Conservation (phyloP, 164 flowering plant genomes). For the Vitis riparia region DNA sequence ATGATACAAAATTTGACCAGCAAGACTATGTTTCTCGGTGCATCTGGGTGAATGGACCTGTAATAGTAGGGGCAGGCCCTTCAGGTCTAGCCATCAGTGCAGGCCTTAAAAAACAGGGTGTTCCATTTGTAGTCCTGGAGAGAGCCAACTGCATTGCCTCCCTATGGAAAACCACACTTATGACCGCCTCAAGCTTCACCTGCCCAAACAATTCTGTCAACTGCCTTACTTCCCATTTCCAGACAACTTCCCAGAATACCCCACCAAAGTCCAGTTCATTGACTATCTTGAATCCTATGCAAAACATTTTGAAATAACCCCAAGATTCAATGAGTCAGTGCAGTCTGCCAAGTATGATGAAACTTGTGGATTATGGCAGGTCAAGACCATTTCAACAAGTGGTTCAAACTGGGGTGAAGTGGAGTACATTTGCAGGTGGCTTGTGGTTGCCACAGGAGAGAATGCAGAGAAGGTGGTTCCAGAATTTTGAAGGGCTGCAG, state of each 20-base stretch:
- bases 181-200: slow-evolving; percentile 87
- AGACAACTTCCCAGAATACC: slow-evolving; percentile 70
- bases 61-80: slow-evolving; percentile 90
- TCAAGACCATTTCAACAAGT: slow-evolving; percentile 30
- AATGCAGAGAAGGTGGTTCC: slow-evolving; percentile 73
- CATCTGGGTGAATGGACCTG: slow-evolving; percentile 85
- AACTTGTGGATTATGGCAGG: slow-evolving; percentile 72
- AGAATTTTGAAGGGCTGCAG: slow-evolving; percentile 53
- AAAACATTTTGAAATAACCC: slow-evolving; percentile 49
- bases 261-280: slow-evolving; percentile 75
- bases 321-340: slow-evolving; percentile 70
- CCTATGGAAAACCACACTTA: slow-evolving; percentile 88
- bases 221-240: slow-evolving; percentile 75
- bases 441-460: slow-evolving; percentile 88
- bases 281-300: slow-evolving; percentile 71
- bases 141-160: slow-evolving; percentile 86
- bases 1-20: slow-evolving; percentile 32
- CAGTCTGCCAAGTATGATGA: slow-evolving; percentile 67
- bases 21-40: slow-evolving; percentile 33
- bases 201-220: slow-evolving; percentile 83
- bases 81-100: slow-evolving; percentile 77
- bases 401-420: slow-evolving; percentile 22
- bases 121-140: slow-evolving; percentile 78
- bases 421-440: slow-evolving; percentile 72
- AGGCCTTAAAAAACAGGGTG: slow-evolving; percentile 68